These are phyloP conservation scores for Ophiostoma perfectum DNA, from an alignment of 2,329 filamentous ascomycete species.

Conservation along the genomic window DNA sequence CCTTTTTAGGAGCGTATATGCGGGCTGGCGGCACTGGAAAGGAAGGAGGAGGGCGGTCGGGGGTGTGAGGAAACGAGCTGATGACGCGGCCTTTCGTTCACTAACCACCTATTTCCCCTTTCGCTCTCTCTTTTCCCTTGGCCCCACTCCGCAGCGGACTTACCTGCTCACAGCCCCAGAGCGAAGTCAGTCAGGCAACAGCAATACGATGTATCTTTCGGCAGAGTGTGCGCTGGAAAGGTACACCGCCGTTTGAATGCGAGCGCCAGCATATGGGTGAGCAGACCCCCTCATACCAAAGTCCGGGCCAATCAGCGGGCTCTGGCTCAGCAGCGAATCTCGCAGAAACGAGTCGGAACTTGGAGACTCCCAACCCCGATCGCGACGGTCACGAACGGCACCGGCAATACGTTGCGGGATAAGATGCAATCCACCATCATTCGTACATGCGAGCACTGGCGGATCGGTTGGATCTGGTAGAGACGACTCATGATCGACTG, in stretches of 20 bases:
- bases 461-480: too few relatives aligned
- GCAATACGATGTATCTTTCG: constrained; percentile 14
- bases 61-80: constrained; percentile 20
- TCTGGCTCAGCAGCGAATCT: too few relatives aligned
- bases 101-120: background rate
- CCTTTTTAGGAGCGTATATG: background rate
- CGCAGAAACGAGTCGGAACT: too few relatives aligned
- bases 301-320: background rate
- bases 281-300: background rate
- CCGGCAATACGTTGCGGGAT: too few relatives aligned
- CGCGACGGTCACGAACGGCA: too few relatives aligned
- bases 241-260: constrained; percentile 12
- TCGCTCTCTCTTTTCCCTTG: constrained; percentile 8
- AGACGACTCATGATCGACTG: too few relatives aligned
- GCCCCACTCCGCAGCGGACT: constrained; percentile 13
- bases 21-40: background rate
- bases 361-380: too few relatives aligned
- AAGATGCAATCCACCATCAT: too few relatives aligned
- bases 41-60: background rate
- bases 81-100: constrained; percentile 20
- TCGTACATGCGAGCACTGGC: too few relatives aligned
- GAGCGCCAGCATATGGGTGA: background rate
- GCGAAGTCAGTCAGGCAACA: constrained; percentile 16
- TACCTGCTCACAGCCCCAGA: constrained; percentile 21
- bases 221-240: background rate